phyloP scores from a whole-genome alignment of 768 basidiomycete genomes.

The Fistulinella prunicolor region DNA sequence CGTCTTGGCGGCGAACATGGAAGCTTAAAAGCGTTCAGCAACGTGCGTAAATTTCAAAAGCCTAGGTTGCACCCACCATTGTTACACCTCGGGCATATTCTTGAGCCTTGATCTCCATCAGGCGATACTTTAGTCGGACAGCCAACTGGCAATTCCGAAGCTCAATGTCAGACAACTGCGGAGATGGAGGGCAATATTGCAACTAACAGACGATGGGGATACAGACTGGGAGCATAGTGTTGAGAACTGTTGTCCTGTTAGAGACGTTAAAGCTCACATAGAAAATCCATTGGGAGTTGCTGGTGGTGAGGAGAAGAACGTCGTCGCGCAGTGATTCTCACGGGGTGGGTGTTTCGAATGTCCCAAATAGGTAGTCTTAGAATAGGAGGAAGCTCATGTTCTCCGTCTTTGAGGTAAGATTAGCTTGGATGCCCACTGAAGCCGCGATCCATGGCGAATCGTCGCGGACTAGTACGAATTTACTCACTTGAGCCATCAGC shows the following conservation, averaged over 20 bases:
- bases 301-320: background rate
- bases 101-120: conserved; percentile 48
- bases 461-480: no score
- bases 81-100: conserved; percentile 69
- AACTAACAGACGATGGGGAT: conserved; percentile 50
- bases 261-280: conserved; percentile 6
- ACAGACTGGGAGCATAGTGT: conserved; percentile 40
- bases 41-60: background rate
- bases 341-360: no score
- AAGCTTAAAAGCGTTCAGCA: conserved; percentile 35
- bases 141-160: conserved; percentile 47
- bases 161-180: conserved; percentile 11
- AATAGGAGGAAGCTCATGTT: no score
- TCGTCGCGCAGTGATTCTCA: background rate
- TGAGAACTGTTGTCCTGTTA: background rate
- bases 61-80: conserved; percentile 48
- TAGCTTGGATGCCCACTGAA: no score
- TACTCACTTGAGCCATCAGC: no score
- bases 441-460: no score
- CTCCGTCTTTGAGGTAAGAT: no score
- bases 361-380: no score
- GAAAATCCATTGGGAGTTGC: conserved; percentile 1
- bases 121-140: conserved; percentile 60
- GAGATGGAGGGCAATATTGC: conserved; percentile 2
- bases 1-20: conserved; percentile 60